These are phyloP conservation scores for Kernera saxatilis DNA, from an alignment of 345 rosid genomes.

Conservation along the genomic window DNA sequence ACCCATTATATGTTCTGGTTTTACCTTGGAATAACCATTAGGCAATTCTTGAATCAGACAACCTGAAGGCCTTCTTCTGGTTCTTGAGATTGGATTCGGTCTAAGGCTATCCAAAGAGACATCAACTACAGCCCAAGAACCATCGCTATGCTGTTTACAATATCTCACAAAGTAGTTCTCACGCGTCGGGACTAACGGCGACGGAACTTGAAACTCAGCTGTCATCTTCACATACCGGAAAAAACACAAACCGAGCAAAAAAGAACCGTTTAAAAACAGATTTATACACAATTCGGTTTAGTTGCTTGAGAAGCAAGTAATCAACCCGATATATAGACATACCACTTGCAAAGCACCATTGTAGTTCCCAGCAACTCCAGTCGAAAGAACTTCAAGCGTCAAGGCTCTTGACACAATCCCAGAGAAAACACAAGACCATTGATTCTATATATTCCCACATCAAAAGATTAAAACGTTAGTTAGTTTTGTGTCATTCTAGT, in stretches of 20 bases:
- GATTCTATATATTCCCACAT: constrained; percentile 44
- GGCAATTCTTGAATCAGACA: constrained; percentile 86
- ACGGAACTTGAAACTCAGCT: constrained; percentile 91
- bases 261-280: background rate
- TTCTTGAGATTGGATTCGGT: constrained; percentile 43
- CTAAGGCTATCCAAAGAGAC: constrained; percentile 77
- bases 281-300: background rate
- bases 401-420: constrained; percentile 89
- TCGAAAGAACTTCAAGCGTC: constrained; percentile 85
- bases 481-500: background rate
- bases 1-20: background rate
- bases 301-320: constrained; percentile 27
- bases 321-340: background rate
- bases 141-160: constrained; percentile 80
- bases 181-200: constrained; percentile 81
- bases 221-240: constrained; percentile 53
- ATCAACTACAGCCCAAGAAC: constrained; percentile 98
- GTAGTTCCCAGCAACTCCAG: constrained; percentile 97
- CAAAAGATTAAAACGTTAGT: background rate
- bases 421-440: constrained; percentile 89
- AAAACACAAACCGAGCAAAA: background rate
- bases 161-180: constrained; percentile 84
- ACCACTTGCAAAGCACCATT: constrained; percentile 99
- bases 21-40: constrained; percentile 94
- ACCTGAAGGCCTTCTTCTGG: constrained; percentile 90